These are phyloP conservation scores for Urochloa ruziziensis DNA, from an alignment of 176 grass and related monocot species.

Conservation along the genomic window DNA sequence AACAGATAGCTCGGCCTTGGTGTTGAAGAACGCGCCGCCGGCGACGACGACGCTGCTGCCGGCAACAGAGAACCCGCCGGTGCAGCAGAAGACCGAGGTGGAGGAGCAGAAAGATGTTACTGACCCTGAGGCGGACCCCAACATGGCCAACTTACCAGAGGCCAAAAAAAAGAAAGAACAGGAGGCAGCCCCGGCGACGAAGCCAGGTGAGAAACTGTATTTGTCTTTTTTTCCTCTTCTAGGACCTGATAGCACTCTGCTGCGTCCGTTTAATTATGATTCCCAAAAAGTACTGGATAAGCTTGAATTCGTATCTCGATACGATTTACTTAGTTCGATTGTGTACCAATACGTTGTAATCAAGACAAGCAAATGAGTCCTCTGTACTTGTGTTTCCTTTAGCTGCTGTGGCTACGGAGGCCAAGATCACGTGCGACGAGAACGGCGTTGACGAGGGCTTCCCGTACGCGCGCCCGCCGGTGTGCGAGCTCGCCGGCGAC, in stretches of 20 bases:
- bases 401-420: background rate
- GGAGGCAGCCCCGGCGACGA: background rate
- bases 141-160: conserved; percentile 13
- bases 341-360: background rate
- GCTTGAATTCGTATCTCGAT: background rate
- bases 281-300: background rate
- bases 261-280: background rate
- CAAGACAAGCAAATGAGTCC: background rate
- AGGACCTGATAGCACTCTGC: background rate
- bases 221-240: too few species aligned
- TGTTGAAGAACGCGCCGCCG: conserved; percentile 29
- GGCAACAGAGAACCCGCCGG: background rate
- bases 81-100: background rate
- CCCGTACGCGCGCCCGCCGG: conserved; percentile 62
- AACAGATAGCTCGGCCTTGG: conserved; percentile 43
- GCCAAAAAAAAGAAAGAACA: background rate
- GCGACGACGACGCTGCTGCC: background rate
- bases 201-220: conserved; percentile 6
- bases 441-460: conserved; percentile 66
- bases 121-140: background rate
- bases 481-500: conserved; percentile 77
- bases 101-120: background rate
- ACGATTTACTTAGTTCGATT: background rate
- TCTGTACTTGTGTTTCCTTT: background rate
- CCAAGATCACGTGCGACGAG: conserved; percentile 64